Evolutionary conservation across 2,329 filamentous ascomycete species (phyloP).

Genomic region (Pestalotiopsis sp.): DNA sequence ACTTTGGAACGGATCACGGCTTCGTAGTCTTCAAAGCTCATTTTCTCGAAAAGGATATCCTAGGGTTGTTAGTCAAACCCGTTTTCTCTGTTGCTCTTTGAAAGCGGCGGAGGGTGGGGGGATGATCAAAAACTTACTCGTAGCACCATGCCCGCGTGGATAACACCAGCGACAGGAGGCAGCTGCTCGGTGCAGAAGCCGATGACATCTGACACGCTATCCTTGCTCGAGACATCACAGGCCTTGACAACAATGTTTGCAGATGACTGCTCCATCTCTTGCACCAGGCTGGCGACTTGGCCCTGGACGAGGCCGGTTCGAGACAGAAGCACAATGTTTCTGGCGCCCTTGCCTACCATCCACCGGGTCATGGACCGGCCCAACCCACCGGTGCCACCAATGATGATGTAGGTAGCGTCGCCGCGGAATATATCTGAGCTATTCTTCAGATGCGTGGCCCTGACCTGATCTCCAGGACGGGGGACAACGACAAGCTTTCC

Average conservation of each 20-base stretch:
- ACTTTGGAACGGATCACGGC: constrained; percentile 54
- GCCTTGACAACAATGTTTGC: constrained; percentile 45
- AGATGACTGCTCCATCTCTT: constrained; percentile 37
- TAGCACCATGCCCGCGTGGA: constrained; percentile 53
- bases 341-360: constrained; percentile 51
- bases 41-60: constrained; percentile 55
- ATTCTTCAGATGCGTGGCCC: constrained; percentile 37
- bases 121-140: constrained; percentile 35
- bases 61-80: constrained; percentile 3
- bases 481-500: constrained; percentile 49
- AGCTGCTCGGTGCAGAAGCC: constrained; percentile 33
- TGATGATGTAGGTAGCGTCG: constrained; percentile 51
- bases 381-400: constrained; percentile 54
- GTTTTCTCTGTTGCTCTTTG: not conserved
- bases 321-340: constrained; percentile 50
- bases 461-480: constrained; percentile 41
- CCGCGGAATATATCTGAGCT: constrained; percentile 35
- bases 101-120: not conserved
- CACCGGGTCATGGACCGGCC: constrained; percentile 50
- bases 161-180: constrained; percentile 44
- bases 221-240: constrained; percentile 51
- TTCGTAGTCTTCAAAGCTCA: constrained; percentile 50
- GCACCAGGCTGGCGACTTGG: constrained; percentile 40
- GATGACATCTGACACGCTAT: constrained; percentile 39
- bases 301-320: constrained; percentile 43